phyloP scores from a whole-genome alignment of 192 early-diverging fungal species.

The Gonapodya prolifera region DNA sequence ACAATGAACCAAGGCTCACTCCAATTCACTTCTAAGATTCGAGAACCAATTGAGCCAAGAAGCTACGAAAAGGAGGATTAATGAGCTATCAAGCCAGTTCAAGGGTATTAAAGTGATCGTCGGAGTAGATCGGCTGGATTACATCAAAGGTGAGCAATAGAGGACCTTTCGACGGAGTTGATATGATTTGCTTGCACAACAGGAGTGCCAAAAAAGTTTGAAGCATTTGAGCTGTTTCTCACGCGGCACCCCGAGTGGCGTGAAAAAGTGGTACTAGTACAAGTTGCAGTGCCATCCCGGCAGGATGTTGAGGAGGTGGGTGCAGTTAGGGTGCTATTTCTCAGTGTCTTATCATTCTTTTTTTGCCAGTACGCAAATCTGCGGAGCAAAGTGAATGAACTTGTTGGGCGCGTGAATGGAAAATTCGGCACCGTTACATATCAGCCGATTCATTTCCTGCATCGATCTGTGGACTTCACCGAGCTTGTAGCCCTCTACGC shows the following conservation, averaged over 20 bases:
- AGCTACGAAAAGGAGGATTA: conserved; percentile 60
- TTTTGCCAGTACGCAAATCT: conserved; percentile 66
- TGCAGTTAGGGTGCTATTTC: not conserved
- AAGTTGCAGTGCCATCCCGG: conserved; percentile 95
- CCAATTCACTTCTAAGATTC: no score
- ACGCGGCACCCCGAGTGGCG: conserved; percentile 79
- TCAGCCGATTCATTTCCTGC: conserved; percentile 96
- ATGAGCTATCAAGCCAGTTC: conserved; percentile 65
- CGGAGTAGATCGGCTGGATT: conserved; percentile 96
- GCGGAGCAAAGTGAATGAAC: conserved; percentile 84
- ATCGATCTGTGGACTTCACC: conserved; percentile 86
- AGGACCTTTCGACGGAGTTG: not conserved
- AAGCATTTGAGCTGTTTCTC: conserved; percentile 89
- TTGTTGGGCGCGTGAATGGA: conserved; percentile 97
- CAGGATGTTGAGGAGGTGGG: conserved; percentile 83
- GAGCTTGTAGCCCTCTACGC: conserved; percentile 96
- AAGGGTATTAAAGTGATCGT: conserved; percentile 80
- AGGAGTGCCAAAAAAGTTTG: conserved; percentile 88
- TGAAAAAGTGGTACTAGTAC: conserved; percentile 50
- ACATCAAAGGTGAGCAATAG: conserved; percentile 75
- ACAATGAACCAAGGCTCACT: conserved; percentile 51
- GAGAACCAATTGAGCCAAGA: conserved; percentile 55
- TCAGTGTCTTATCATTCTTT: not conserved
- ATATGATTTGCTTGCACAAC: not conserved
- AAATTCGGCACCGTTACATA: conserved; percentile 90